Evolutionary conservation across 2,329 filamentous ascomycete genomes (phyloP).

Genomic region (Davidsoniella eucalypti): DNA sequence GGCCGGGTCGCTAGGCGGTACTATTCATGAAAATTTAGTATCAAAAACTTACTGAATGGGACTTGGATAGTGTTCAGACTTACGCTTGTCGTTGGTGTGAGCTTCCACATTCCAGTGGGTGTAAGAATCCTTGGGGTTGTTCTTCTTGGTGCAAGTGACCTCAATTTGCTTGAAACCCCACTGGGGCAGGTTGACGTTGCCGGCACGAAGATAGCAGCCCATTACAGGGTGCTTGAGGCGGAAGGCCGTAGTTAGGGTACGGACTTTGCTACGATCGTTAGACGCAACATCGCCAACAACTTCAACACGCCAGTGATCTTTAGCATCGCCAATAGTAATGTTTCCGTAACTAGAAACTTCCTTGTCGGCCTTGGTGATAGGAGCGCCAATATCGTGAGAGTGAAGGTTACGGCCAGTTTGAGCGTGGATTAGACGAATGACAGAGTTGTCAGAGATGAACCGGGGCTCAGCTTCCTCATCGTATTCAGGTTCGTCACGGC

Average conservation of each 20-base stretch:
- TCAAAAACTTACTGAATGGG: constrained; percentile 8
- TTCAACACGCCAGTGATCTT: constrained; percentile 93
- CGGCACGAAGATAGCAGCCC: constrained; percentile 86
- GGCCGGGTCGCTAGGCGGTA: constrained; percentile 74
- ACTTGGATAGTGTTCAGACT: constrained; percentile 23
- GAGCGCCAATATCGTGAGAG: constrained; percentile 79
- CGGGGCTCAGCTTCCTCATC: constrained; percentile 53
- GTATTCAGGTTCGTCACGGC: constrained; percentile 59
- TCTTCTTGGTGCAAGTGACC: constrained; percentile 83
- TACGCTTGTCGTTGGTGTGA: constrained; percentile 84
- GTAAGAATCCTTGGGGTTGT: constrained; percentile 82
- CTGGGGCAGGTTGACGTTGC: constrained; percentile 89
- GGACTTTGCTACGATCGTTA: constrained; percentile 65
- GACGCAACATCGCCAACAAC: constrained; percentile 81
- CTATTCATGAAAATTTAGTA: constrained; percentile 31
- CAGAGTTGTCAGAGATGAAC: constrained; percentile 61
- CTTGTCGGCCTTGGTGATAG: constrained; percentile 72
- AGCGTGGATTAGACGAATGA: constrained; percentile 77
- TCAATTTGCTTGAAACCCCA: constrained; percentile 99
- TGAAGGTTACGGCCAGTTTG: constrained; percentile 95
- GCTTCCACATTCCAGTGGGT: constrained; percentile 99
- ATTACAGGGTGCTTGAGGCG: constrained; percentile 67
- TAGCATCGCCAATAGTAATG: constrained; percentile 84
- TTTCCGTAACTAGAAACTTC: constrained; percentile 97
- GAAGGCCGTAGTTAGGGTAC: constrained; percentile 87